Percentiles rank a stretch among this genome's conserved stretches.
phyloP scores from a whole-genome alignment of 371 early-diverging fungal species.

The Mortierella sp. region DNA sequence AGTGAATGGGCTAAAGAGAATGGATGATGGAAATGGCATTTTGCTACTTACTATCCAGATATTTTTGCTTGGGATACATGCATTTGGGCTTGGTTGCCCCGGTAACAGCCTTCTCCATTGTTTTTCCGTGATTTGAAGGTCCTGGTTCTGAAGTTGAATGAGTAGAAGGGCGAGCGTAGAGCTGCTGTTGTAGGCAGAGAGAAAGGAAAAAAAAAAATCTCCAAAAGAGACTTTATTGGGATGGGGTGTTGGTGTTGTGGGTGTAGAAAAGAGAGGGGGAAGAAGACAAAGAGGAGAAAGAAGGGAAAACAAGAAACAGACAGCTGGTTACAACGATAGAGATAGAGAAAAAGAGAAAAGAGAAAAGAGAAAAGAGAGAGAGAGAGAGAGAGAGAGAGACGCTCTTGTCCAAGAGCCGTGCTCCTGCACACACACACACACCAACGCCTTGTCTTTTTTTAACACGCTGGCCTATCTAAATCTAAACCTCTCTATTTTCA shows the following conservation, averaged over 20 bases:
- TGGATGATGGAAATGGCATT: slow-evolving; percentile 30
- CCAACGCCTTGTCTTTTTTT: too few species aligned
- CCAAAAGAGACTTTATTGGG: too few species aligned
- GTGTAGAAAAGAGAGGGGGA: background rate
- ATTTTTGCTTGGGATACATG: slow-evolving; percentile 86
- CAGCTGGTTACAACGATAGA: slow-evolving; percentile 8
- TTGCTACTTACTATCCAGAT: slow-evolving; percentile 75
- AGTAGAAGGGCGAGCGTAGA: too few species aligned
- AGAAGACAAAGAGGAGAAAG: background rate
- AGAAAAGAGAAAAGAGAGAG: slow-evolving; percentile 21
- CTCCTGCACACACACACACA: too few species aligned
- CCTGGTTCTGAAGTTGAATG: too few species aligned
- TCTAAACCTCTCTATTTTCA: too few species aligned
- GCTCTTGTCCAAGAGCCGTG: background rate
- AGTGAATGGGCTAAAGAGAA: background rate
- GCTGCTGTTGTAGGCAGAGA: too few species aligned
- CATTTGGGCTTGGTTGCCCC: slow-evolving; percentile 84
- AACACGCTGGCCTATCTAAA: too few species aligned
- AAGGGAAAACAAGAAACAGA: slow-evolving; percentile 2
- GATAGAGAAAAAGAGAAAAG: slow-evolving; percentile 33
- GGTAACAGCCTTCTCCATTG: slow-evolving; percentile 80
- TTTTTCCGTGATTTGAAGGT: background rate
- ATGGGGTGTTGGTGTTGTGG: too few species aligned
- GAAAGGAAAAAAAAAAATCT: too few species aligned
- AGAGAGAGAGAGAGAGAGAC: slow-evolving; percentile 28